Evolutionary conservation across 2,329 filamentous ascomycete species (phyloP).

Genomic region (Diaporthe sp.): DNA sequence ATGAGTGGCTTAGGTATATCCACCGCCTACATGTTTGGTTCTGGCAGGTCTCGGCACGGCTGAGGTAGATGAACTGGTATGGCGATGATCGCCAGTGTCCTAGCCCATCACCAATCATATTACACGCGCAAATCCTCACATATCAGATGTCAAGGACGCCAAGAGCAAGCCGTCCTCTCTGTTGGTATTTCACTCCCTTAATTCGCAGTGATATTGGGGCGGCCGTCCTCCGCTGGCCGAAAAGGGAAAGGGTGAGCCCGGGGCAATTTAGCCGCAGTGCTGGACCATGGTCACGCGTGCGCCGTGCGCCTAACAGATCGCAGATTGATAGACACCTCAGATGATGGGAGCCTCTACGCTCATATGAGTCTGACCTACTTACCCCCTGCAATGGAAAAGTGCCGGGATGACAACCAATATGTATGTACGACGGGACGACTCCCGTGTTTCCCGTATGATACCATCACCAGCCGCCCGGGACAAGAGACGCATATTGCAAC

Average conservation of each 20-base stretch:
- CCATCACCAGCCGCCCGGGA: slow-evolving; percentile 7
- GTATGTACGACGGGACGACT: slow-evolving; percentile 11
- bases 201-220: slow-evolving; percentile 20
- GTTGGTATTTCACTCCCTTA: slow-evolving; percentile 25
- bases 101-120: slow-evolving; percentile 10
- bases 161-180: slow-evolving; percentile 2
- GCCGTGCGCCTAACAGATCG: slow-evolving; percentile 8
- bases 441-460: slow-evolving; percentile 1
- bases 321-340: slow-evolving; percentile 2
- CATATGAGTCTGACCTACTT: not conserved
- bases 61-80: slow-evolving; percentile 20
- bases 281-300: slow-evolving; percentile 22
- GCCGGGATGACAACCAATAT: not conserved
- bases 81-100: not conserved
- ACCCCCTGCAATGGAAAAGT: not conserved
- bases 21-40: slow-evolving; percentile 1
- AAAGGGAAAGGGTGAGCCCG: slow-evolving; percentile 18
- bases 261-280: slow-evolving; percentile 24
- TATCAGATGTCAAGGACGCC: slow-evolving; percentile 15
- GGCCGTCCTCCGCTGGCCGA: slow-evolving; percentile 24
- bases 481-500: slow-evolving; percentile 20
- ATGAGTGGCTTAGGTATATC: not conserved
- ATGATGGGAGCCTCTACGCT: not conserved
- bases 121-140: not conserved
- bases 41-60: slow-evolving; percentile 24